Evolutionary conservation across 129 eudicot genomes (phyloP), one percentile per base, ranked within the genome.

Genomic region (Pittosporum tobira): DNA sequence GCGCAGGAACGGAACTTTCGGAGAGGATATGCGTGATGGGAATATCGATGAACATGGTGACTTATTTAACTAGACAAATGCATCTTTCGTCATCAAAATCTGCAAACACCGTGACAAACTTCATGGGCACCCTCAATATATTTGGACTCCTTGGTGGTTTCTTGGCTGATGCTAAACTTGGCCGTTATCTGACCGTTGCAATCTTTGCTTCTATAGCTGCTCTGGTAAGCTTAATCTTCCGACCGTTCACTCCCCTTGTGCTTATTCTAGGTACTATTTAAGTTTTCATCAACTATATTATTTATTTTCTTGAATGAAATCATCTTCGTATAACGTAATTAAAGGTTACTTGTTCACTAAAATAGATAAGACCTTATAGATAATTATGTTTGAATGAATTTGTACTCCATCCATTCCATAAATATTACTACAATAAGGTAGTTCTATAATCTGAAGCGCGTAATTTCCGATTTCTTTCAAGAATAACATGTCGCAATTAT

Each of bases 21-120:
- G 98, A 90, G 72, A 83, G 98, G 72, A 75, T 90, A 31, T 80
- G 89, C 25, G 96, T 91, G 59, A 86, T 81, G 90, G 99, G 99
- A 21, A 91, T 91, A 61, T 72, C 96, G 6, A 91, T 91, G 99
- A 91, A 91, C 62, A 55, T 91, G 75, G 99, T 91, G 70, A 91
- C 99, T 2, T 91, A 91, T 71, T 62, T 91, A 69, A 83, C 81
- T 2, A 94, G 99, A 68, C 69, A 52, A 2, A 59, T 91, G 91
- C 99, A 91, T 68, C 94, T 91, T 57, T 72, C 99, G 0, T 74
- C 96, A 0, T 68, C 99, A 38, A 74, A 84, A 72, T 91, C 99
- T 15, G 99, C 99, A 36, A 91, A 74, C 34, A 91, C 77, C 10
- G 99, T 91, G 59, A 91, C 94, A 54, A 91, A 91, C 64, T 91